Conservation (phyloP, 768 basidiomycete species). For the Crepidotus variabilis region DNA sequence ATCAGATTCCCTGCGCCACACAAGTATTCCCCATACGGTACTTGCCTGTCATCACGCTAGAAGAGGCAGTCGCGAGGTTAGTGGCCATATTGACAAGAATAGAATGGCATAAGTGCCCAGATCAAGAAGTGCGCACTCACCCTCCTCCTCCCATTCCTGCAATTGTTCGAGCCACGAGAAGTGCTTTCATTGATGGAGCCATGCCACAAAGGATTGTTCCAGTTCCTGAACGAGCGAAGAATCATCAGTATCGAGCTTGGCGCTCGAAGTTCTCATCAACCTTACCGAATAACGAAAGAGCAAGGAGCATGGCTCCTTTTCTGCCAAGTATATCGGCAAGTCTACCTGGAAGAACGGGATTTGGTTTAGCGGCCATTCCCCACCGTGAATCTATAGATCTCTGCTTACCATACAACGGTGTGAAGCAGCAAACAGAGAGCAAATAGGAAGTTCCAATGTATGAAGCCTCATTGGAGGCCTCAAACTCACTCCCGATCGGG, state of each 20-base stretch:
- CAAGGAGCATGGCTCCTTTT: slow-evolving; percentile 84
- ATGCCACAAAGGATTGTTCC: slow-evolving; percentile 87
- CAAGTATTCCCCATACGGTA: slow-evolving; percentile 16
- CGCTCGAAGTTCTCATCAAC: slow-evolving; percentile 2
- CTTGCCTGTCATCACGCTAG: slow-evolving; percentile 80
- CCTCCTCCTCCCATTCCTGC: slow-evolving; percentile 94
- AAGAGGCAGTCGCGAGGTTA: slow-evolving; percentile 21
- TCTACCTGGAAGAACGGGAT: slow-evolving; percentile 47
- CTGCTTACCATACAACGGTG: slow-evolving; percentile 75
- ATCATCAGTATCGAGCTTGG: slow-evolving; percentile 11
- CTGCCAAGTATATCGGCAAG: slow-evolving; percentile 83
- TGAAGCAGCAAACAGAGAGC: slow-evolving; percentile 86
- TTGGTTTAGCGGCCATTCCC: slow-evolving; percentile 22
- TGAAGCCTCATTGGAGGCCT: slow-evolving; percentile 73
- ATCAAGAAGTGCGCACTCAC: slow-evolving; percentile 39
- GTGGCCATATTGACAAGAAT: slow-evolving; percentile 16
- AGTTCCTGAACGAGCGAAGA: slow-evolving; percentile 42
- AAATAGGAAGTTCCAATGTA: slow-evolving; percentile 90
- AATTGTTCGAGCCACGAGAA: slow-evolving; percentile 78
- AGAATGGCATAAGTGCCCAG: slow-evolving; percentile 7
- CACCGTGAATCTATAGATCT: slow-evolving; percentile 1
- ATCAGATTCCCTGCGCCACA: slow-evolving; percentile 10
- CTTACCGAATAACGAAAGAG: slow-evolving; percentile 77
- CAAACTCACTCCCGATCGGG: slow-evolving; percentile 83
- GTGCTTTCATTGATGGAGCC: slow-evolving; percentile 78